phyloP scores from a whole-genome alignment of 1,139 yeast species.

The Yamadazyma conglobata region DNA sequence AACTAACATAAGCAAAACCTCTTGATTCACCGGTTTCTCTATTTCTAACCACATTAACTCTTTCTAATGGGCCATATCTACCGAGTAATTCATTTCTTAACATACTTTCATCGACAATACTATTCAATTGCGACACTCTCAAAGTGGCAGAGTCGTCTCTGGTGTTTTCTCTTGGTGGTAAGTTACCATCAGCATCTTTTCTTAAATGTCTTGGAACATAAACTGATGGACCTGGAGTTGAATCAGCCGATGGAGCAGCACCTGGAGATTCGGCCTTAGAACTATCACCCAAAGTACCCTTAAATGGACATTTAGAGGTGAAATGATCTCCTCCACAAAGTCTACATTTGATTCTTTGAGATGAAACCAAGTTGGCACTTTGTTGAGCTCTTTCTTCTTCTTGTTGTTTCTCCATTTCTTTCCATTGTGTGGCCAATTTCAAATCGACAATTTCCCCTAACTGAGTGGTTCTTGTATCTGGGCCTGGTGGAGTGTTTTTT shows the following conservation, averaged over 20 bases:
- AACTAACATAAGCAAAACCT: conserved; percentile 96
- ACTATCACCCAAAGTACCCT: conserved; percentile 72
- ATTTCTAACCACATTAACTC: conserved; percentile 84
- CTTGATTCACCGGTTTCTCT: conserved; percentile 92
- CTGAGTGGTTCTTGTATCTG: conserved; percentile 85
- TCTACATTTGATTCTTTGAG: conserved; percentile 70
- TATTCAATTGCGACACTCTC: conserved; percentile 89
- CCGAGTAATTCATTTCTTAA: conserved; percentile 70
- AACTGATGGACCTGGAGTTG: conserved; percentile 21
- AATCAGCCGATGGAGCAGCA: conserved; percentile 13
- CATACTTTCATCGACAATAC: conserved; percentile 78
- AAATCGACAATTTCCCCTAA: conserved; percentile 78
- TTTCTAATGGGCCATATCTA: conserved; percentile 69
- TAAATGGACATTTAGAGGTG: conserved; percentile 94
- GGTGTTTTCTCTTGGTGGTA: conserved; percentile 45
- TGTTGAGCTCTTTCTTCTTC: conserved; percentile 59
- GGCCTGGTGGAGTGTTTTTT: conserved; percentile 73
- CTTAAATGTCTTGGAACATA: conserved; percentile 84
- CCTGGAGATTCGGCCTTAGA: conserved; percentile 23
- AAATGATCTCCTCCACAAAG: conserved; percentile 92
- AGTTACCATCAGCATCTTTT: conserved; percentile 55
- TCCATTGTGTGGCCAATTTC: conserved; percentile 70
- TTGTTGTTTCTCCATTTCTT: conserved; percentile 55
- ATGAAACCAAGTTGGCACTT: conserved; percentile 44
- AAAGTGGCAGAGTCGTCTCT: conserved; percentile 87